A percentile compares a stretch with the other conserved stretches of the same genome.
phyloP scores from a whole-genome alignment of 2,329 filamentous ascomycete genomes.

The Neopestalotiopsis clavispora region DNA sequence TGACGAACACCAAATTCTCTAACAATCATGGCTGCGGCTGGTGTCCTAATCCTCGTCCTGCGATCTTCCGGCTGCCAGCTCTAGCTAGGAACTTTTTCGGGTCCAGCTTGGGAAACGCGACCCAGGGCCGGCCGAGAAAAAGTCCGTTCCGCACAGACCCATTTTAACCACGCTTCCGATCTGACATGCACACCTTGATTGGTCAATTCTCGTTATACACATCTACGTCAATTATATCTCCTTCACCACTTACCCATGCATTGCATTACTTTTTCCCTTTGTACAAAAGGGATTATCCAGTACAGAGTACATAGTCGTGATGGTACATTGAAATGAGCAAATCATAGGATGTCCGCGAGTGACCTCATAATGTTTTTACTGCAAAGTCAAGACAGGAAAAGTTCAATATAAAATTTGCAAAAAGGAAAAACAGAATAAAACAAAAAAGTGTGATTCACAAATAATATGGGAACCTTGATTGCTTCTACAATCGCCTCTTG shows the following conservation, averaged over 20 bases:
- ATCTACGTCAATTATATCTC: not conserved
- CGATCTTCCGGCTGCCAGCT: not conserved
- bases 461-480: no score
- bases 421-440: no score
- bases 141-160: not conserved
- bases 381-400: no score
- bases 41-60: not conserved
- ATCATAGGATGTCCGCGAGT: no score
- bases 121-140: conserved; percentile 5
- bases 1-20: conserved; percentile 19
- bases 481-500: no score
- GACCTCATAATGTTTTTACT: no score
- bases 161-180: not conserved
- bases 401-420: no score
- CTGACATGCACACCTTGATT: not conserved
- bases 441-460: no score
- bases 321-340: no score
- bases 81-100: conserved; percentile 13
- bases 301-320: no score
- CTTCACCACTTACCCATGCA: not conserved
- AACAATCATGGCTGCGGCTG: conserved; percentile 15
- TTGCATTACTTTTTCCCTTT: not conserved
- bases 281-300: no score
- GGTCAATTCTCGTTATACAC: not conserved
- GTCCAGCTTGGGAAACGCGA: conserved; percentile 8